Evolutionary conservation across 768 basidiomycete genomes (phyloP).

Genomic region (Russula abietina): DNA sequence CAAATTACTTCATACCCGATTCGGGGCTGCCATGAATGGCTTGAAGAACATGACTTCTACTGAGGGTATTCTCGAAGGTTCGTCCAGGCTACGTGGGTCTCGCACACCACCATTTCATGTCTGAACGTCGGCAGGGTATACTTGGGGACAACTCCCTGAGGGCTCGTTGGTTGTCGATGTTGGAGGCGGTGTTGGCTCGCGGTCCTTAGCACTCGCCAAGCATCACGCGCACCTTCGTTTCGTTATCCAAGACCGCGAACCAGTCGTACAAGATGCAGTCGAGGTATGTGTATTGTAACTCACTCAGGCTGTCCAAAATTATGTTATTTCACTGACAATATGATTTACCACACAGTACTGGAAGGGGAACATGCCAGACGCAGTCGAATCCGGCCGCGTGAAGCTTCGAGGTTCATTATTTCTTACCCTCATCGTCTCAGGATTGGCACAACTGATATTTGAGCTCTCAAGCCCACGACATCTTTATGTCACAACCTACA

Average conservation of each 20-base stretch:
- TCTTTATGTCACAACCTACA: conserved; percentile 28
- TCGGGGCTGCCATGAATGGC: conserved; percentile 13
- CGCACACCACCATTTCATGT: not conserved
- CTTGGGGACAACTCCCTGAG: conserved; percentile 5
- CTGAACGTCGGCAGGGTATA: not conserved
- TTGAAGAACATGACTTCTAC: conserved; percentile 6
- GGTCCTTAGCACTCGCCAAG: not conserved
- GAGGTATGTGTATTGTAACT: not conserved
- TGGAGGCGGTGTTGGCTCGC: no score
- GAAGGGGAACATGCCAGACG: conserved; percentile 3
- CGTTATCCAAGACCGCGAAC: conserved; percentile 18
- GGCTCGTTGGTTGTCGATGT: conserved; percentile 12
- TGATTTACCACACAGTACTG: not conserved
- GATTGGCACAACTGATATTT: not conserved
- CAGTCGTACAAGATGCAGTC: conserved; percentile 2
- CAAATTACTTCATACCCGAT: not conserved
- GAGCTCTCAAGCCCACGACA: conserved; percentile 24
- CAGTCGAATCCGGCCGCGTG: not conserved
- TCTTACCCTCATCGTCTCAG: not conserved
- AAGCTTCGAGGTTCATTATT: conserved; percentile 24
- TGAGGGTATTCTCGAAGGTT: conserved; percentile 1
- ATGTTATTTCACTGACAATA: not conserved
- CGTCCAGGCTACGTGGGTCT: not conserved
- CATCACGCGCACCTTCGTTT: conserved; percentile 8
- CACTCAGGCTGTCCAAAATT: not conserved